These are phyloP conservation scores for Sechiopsis laciniata DNA, from an alignment of 306 rosid genomes.

Conservation along the genomic window DNA sequence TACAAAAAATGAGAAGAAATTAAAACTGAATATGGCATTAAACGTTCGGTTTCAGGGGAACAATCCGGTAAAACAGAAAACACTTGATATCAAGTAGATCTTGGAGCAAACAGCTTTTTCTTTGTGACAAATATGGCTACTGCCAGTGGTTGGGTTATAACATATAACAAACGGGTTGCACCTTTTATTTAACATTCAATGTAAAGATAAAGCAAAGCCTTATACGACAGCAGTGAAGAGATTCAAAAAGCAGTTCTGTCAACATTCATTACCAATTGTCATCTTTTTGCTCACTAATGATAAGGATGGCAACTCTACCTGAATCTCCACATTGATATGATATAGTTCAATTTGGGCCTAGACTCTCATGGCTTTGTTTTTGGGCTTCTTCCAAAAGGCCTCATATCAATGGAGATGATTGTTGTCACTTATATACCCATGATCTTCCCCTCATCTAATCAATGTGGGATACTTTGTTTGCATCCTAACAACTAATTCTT, in stretches of 20 bases:
- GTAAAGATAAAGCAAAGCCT: not conserved
- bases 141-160: not conserved
- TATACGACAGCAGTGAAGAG: not conserved
- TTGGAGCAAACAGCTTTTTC: not conserved
- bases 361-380: too few relatives aligned
- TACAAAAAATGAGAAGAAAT: not conserved
- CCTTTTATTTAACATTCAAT: not conserved
- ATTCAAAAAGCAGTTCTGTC: slow-evolving; percentile 11
- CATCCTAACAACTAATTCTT: too few relatives aligned
- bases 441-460: too few relatives aligned
- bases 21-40: not conserved
- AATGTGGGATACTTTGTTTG: too few relatives aligned
- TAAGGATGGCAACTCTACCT: too few relatives aligned
- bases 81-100: not conserved
- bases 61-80: not conserved
- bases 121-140: not conserved
- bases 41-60: not conserved
- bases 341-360: too few relatives aligned
- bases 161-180: not conserved
- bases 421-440: too few relatives aligned
- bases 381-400: too few relatives aligned
- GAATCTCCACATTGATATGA: too few relatives aligned
- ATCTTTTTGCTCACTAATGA: slow-evolving; percentile 7
- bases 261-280: slow-evolving; percentile 2
- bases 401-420: too few relatives aligned